Evolutionary conservation across 306 rosid species (phyloP).

Genomic region (Castanopsis chinensis): DNA sequence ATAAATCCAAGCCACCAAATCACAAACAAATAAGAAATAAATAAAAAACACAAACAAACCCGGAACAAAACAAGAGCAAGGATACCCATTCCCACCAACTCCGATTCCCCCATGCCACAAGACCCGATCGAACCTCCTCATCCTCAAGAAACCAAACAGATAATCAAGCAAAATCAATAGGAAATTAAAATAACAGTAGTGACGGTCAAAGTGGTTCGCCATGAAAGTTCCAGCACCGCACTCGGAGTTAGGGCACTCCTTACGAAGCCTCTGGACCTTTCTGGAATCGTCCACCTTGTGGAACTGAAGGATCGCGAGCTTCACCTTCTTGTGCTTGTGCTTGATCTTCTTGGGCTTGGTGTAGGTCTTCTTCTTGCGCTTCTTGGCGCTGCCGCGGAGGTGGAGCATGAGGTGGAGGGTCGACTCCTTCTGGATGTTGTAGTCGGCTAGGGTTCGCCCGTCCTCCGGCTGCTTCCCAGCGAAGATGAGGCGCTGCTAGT

Average conservation of each 20-base stretch:
- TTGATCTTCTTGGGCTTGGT: slow-evolving; percentile 96
- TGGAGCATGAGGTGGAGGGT: slow-evolving; percentile 89
- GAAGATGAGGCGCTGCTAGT: slow-evolving; percentile 93
- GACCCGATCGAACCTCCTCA: too few species aligned
- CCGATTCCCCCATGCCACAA: too few species aligned
- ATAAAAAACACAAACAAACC: too few species aligned
- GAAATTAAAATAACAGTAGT: slow-evolving; percentile 47
- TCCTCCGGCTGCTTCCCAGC: slow-evolving; percentile 95
- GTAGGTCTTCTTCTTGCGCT: slow-evolving; percentile 97
- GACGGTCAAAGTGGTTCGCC: slow-evolving; percentile 93
- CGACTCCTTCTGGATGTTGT: slow-evolving; percentile 94
- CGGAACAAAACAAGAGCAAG: too few species aligned
- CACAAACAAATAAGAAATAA: too few species aligned
- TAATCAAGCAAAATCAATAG: not conserved
- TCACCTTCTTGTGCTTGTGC: slow-evolving; percentile 96
- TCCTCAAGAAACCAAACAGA: not conserved
- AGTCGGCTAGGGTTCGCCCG: slow-evolving; percentile 93
- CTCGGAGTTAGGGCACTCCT: slow-evolving; percentile 89
- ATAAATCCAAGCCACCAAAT: too few species aligned
- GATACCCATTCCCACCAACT: too few species aligned
- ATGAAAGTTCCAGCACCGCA: slow-evolving; percentile 95
- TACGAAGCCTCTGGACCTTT: slow-evolving; percentile 81
- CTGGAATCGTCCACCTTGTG: slow-evolving; percentile 90
- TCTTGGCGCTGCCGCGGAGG: slow-evolving; percentile 92
- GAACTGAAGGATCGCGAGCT: slow-evolving; percentile 80